phyloP scores from a whole-genome alignment of 1,284 basidiomycete species.

The Cryptococcus floricola region DNA sequence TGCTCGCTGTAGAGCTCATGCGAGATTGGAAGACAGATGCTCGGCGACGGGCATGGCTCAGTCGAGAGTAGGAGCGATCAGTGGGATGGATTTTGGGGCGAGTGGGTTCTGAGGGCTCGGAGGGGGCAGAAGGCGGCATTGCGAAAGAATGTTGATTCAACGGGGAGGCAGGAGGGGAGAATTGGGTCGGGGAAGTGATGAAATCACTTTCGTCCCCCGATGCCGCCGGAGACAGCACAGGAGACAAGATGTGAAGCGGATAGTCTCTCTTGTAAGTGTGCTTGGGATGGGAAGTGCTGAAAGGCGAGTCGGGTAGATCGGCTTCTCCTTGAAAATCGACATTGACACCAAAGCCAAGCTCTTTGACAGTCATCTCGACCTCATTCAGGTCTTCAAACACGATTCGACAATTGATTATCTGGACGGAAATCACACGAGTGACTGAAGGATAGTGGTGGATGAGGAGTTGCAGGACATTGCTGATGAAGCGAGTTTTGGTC shows the following conservation, averaged over 20 bases:
- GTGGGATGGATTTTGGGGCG: conserved; percentile 1
- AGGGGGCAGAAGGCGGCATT: conserved; percentile 7
- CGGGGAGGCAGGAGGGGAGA: conserved; percentile 19
- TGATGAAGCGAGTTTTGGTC: conserved; percentile 7
- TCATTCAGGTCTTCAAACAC: conserved; percentile 38
- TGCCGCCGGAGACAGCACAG: conserved; percentile 4
- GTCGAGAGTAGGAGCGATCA: background rate
- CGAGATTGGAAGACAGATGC: conserved; percentile 24
- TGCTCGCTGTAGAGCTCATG: conserved; percentile 24
- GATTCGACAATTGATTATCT: conserved; percentile 31
- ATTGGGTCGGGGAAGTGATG: conserved; percentile 4
- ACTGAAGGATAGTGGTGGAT: conserved; percentile 39
- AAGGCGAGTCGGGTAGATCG: conserved; percentile 4
- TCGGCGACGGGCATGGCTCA: conserved; percentile 10
- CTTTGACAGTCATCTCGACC: conserved; percentile 25
- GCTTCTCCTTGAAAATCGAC: conserved; percentile 29
- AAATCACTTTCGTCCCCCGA: too few relatives aligned
- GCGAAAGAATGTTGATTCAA: conserved; percentile 14
- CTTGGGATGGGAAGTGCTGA: conserved; percentile 3
- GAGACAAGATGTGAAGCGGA: conserved; percentile 13
- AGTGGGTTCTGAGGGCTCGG: background rate
- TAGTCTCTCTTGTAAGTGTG: conserved; percentile 9
- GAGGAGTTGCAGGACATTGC: conserved; percentile 20
- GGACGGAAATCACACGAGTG: conserved; percentile 32
- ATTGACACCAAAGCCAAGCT: conserved; percentile 24